Conservation (phyloP, 2,329 filamentous ascomycete species). For the Calonectria leucothoes region DNA sequence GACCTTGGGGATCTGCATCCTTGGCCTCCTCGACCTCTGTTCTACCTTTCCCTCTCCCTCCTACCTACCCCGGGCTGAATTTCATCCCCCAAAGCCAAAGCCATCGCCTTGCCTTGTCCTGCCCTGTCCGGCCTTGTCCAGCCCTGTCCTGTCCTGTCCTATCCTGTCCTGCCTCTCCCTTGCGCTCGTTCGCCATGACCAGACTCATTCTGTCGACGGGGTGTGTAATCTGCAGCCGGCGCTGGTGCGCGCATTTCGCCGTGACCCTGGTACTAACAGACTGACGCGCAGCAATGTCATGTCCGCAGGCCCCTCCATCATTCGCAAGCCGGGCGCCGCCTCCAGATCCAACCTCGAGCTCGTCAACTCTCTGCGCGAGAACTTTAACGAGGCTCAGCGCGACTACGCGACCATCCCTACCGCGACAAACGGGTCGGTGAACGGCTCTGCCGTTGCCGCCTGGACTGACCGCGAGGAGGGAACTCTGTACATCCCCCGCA, state of each 20-base stretch:
- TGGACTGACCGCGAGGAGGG: slow-evolving; percentile 77
- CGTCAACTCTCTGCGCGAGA: slow-evolving; percentile 86
- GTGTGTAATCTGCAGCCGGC: slow-evolving; percentile 61
- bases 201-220: slow-evolving; percentile 88
- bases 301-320: slow-evolving; percentile 83
- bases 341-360: slow-evolving; percentile 94
- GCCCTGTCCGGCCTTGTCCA: too few relatives aligned
- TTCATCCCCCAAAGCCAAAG: neutral
- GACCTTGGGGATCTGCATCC: slow-evolving; percentile 13
- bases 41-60: slow-evolving; percentile 9
- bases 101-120: neutral
- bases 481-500: slow-evolving; percentile 80
- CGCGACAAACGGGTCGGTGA: slow-evolving; percentile 47
- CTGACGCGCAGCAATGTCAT: slow-evolving; percentile 77
- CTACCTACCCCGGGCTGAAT: neutral
- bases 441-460: slow-evolving; percentile 50
- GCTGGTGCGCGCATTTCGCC: slow-evolving; percentile 21
- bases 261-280: slow-evolving; percentile 31
- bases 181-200: slow-evolving; percentile 63
- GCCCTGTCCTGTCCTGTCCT: too few relatives aligned
- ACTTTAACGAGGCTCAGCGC: slow-evolving; percentile 80
- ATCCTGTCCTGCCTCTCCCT: neutral
- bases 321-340: slow-evolving; percentile 74
- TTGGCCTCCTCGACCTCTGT: slow-evolving; percentile 8
- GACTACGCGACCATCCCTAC: slow-evolving; percentile 58